These are phyloP conservation scores for Paraphoma chrysanthemicola DNA, from an alignment of 2,329 filamentous ascomycete genomes.

Conservation along the genomic window DNA sequence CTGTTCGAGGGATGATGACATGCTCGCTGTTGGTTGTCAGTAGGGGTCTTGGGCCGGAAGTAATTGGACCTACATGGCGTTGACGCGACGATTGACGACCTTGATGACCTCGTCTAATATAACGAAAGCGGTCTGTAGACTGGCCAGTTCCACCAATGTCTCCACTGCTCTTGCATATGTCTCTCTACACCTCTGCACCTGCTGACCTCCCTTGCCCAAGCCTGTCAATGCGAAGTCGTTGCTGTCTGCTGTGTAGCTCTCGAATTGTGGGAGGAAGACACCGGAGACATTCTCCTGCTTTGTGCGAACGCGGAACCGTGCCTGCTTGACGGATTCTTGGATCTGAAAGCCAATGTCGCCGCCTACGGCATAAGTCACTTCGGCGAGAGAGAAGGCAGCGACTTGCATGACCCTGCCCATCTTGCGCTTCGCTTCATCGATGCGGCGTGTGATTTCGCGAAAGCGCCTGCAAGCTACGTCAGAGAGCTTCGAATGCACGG, in stretches of 20 bases:
- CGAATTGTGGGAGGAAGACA: constrained; percentile 91
- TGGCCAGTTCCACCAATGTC: constrained; percentile 92
- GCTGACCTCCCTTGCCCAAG: constrained; percentile 94
- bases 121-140: constrained; percentile 96
- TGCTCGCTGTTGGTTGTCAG: constrained; percentile 67
- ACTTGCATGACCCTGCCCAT: constrained; percentile 99
- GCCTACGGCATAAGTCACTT: constrained; percentile 96
- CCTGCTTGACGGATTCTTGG: constrained; percentile 91
- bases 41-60: background rate
- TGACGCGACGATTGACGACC: constrained; percentile 97
- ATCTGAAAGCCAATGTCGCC: constrained; percentile 95
- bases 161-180: constrained; percentile 96
- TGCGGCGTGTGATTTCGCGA: constrained; percentile 94
- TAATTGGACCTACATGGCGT: constrained; percentile 75
- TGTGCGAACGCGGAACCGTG: constrained; percentile 89
- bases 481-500: constrained; percentile 15
- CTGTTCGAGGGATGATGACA: constrained; percentile 95
- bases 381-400: constrained; percentile 94
- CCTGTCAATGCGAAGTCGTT: constrained; percentile 97
- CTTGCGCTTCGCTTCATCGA: constrained; percentile 98
- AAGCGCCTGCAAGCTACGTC: constrained; percentile 69
- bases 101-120: constrained; percentile 99
- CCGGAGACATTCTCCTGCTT: constrained; percentile 99
- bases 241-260: constrained; percentile 86
- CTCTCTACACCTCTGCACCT: constrained; percentile 92